Base-by-base conservation (phyloP, 1,284 basidiomycete genomes). In the Cystobasidiaceae sp. region DNA sequence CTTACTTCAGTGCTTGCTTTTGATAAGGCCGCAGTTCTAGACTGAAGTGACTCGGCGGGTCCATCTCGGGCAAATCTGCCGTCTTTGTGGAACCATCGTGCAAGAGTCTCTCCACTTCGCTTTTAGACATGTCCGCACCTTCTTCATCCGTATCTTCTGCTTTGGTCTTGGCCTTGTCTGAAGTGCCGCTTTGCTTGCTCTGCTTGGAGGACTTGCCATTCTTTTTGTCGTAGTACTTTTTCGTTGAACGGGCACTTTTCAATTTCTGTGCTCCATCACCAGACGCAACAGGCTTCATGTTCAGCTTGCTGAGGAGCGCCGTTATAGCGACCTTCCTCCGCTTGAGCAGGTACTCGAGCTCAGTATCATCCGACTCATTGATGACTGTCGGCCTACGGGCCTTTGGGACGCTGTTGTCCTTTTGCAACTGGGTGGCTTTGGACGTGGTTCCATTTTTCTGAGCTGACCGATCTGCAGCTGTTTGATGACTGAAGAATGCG, bases 1-100 rank as follows among this genome's bases (percentile, higher is more conserved):
- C 54, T 11, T n/a, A 56, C 58, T 28, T 49, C 21, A 97, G 80
- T 2, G 93, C 93, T 76, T 98, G 93, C 73, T 93, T 96, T 74
- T 97, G 94, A 77, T 98, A 98, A 1, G 77, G 74, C 48, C 92
- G 84, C 28, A 97, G 78, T 0, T 81, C 86, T 51, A 97, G 81
- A 0, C 84, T 81, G 76, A 98, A 98, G 0, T 86, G 84, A 2
- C 85, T 81, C 0, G 86, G 81, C 4, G 93, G 89, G 32, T 94
- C 87, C 82, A 89, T 90, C 75, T 88, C 87, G 21, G 81, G 82
- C 77, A 98, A 83, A 25, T 80, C 79, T n/a, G n/a, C n/a, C n/a
- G 80, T 82, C 74, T 96, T 93, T 68, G 90, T 83, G 71, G 83
- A 82, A 73, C 92, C 89, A 0, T 74, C 91, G 93, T 69, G 54